Conservation (phyloP, 352 stramenopile genomes). For the Globisporangium nagaii region DNA sequence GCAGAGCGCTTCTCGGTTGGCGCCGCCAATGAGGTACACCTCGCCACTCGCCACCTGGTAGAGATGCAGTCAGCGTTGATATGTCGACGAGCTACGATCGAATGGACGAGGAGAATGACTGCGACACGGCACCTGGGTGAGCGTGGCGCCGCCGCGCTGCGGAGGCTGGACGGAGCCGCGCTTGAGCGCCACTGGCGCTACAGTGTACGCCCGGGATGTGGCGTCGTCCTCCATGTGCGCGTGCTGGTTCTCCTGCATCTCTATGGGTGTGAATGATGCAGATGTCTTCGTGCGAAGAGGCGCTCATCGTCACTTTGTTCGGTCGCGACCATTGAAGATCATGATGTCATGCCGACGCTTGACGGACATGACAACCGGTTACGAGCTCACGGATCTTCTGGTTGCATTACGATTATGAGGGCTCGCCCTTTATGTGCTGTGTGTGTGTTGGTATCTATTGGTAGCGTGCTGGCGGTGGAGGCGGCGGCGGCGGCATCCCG, state of each 20-base stretch:
- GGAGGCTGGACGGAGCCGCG: conserved; percentile 13
- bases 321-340: conserved; percentile 3
- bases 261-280: too few relatives aligned
- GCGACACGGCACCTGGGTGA: conserved; percentile 36
- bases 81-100: too few relatives aligned
- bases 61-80: too few relatives aligned
- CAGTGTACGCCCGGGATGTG: not conserved
- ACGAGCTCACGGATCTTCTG: too few relatives aligned
- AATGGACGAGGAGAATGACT: too few relatives aligned
- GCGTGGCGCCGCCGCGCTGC: conserved; percentile 39
- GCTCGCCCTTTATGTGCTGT: not conserved
- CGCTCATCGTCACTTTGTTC: not conserved
- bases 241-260: conserved; percentile 1
- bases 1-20: conserved; percentile 43
- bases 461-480: conserved; percentile 36
- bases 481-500: conserved; percentile 34
- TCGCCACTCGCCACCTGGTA: conserved; percentile 16
- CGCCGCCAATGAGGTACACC: conserved; percentile 61
- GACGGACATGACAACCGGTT: too few relatives aligned
- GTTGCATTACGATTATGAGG: too few relatives aligned
- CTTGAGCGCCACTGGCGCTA: conserved; percentile 2
- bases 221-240: not conserved
- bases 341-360: too few relatives aligned
- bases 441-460: conserved; percentile 10
- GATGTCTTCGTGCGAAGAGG: not conserved